Evolutionary conservation across 2,329 filamentous ascomycete species (phyloP), one percentile per base, ranked within the genome.

Genomic region (Fusarium ambrosium): DNA sequence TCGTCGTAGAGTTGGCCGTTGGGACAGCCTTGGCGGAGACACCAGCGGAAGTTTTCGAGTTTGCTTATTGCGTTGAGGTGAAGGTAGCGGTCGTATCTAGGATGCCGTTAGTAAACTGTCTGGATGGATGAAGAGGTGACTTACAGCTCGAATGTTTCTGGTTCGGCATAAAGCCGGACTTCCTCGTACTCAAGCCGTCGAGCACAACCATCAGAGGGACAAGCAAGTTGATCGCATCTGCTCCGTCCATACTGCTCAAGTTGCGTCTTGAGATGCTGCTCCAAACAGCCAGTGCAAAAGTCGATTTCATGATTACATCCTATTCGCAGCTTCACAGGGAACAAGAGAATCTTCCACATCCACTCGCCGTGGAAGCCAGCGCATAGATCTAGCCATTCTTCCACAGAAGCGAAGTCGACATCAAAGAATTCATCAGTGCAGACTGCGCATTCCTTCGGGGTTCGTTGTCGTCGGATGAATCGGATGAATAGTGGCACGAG

Each of bases 281-380:
- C 45, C 7, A 70, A 13, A 34, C 67, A 70, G 6, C 16, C 9
- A 0, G 53, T 70, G 29, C 69, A 71, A 29, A 71, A 70, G 16
- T 67, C 62, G 16, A 71, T 69, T 4, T 37, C 34, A 41, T 71
- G 69, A 11, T 9, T 61, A 14, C 69, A 71, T 3, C 39, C 20
- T 16, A 24, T 18, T n/a, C 43, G 32, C 6, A 71, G 24, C 22
- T 69, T 71, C 7, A 63, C 43, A 2, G 63, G 67, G 34, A 72
- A 67, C 16, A 60, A 13, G 5, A 71, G 56, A 20, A 71, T 39
- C 24, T 27, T 71, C 69, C 69, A 71, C 36, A 66, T 71, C 69
- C 69, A 71, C n/a, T 71, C 59, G 4, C 66, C 66, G 10, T 61
- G 27, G 29, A 69, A 66, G 1, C 64, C 62, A 1, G 36, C 29